Evolutionary conservation across 73 alveolate genomes (phyloP).

Genomic region (Stentor coeruleus): DNA sequence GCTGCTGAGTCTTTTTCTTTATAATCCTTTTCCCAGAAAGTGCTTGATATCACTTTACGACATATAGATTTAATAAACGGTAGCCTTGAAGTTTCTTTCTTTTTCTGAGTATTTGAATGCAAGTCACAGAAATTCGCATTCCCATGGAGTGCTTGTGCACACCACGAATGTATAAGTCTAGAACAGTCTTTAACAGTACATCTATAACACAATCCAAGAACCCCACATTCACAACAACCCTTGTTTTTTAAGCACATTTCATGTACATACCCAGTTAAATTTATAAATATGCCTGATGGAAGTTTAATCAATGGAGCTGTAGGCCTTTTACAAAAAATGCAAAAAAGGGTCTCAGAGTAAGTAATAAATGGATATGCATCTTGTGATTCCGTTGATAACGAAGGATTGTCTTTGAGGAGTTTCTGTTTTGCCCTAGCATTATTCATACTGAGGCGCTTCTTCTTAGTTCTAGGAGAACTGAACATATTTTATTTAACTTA

Average conservation of each 20-base stretch:
- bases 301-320: slow-evolving; percentile 1
- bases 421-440: neutral
- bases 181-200: slow-evolving; percentile 5
- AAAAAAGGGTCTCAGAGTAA: neutral
- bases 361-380: neutral
- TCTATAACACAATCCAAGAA: neutral
- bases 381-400: neutral
- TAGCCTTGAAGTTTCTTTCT: slow-evolving; percentile 4
- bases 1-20: slow-evolving; percentile 2
- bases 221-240: slow-evolving; percentile 17
- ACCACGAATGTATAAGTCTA: slow-evolving; percentile 8
- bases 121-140: neutral
- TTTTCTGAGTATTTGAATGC: neutral
- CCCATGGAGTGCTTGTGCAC: neutral
- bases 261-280: slow-evolving; percentile 1
- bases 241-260: neutral
- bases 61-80: neutral
- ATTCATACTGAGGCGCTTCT: neutral
- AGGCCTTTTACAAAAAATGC: slow-evolving; percentile 8
- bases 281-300: slow-evolving; percentile 24
- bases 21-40: neutral
- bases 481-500: too few relatives aligned
- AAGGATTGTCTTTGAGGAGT: neutral
- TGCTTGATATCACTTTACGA: neutral
- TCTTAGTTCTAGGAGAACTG: neutral